These are phyloP conservation scores for Helichrysum umbraculigerum DNA, from an alignment of 129 eudicot genomes.

Conservation along the genomic window DNA sequence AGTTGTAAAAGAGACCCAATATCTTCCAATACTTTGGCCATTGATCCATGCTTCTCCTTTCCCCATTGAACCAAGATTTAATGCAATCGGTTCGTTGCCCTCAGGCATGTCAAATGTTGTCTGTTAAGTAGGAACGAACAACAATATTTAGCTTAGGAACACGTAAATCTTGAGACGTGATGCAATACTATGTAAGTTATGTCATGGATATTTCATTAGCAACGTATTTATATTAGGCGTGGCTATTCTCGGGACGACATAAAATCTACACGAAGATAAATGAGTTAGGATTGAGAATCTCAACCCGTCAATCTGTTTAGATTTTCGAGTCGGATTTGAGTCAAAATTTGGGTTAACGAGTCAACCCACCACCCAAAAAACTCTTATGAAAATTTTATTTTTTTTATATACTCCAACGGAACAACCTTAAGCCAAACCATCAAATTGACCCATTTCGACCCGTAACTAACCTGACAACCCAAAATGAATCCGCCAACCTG, in stretches of 20 bases:
- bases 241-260: background rate
- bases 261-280: no score
- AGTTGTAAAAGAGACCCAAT: conserved; percentile 76
- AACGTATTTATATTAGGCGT: background rate
- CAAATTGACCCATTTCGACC: background rate
- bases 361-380: background rate
- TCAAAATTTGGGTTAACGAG: background rate
- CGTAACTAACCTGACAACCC: background rate
- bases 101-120: conserved; percentile 65
- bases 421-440: background rate
- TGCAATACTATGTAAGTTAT: background rate
- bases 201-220: background rate
- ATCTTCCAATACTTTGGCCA: conserved; percentile 89
- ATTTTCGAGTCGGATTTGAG: background rate
- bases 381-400: no score
- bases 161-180: background rate
- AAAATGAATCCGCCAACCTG: background rate
- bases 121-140: conserved; percentile 36
- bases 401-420: background rate
- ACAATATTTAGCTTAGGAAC: conserved; percentile 5
- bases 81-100: conserved; percentile 58
- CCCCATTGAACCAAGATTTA: conserved; percentile 86
- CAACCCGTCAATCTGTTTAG: background rate
- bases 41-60: conserved; percentile 94
- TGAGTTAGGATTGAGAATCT: background rate